Percentiles rank a stretch among this genome's conserved stretches.
Conservation (phyloP, 2,329 filamentous ascomycete genomes). For the Monilinia aucupariae region DNA sequence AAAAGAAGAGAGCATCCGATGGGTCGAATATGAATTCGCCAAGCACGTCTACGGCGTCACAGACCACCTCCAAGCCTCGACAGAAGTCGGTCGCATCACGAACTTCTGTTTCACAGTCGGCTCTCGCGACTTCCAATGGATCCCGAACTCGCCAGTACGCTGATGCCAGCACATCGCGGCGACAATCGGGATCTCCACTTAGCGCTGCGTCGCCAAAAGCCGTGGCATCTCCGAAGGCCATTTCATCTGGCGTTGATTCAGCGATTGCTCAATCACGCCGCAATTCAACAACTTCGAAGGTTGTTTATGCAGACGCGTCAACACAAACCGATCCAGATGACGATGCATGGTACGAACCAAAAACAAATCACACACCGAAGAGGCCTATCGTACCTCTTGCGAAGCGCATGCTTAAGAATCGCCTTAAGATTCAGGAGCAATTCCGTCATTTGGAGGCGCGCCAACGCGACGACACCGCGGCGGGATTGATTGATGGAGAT, state of each 20-base stretch:
- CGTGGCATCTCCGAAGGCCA: conserved; percentile 22
- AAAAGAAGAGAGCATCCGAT: conserved; percentile 59
- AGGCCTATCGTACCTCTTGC: conserved; percentile 31
- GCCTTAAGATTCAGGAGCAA: conserved; percentile 24
- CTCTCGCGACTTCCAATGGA: conserved; percentile 22
- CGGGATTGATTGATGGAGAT: conserved; percentile 17
- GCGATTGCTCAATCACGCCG: conserved; percentile 25
- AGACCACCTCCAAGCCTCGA: conserved; percentile 33
- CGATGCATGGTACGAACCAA: conserved; percentile 33
- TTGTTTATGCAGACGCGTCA: conserved; percentile 29
- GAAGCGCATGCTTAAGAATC: conserved; percentile 33
- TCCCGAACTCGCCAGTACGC: conserved; percentile 28
- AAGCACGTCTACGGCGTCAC: conserved; percentile 16
- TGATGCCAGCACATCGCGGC: conserved; percentile 33
- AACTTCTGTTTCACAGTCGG: conserved; percentile 26
- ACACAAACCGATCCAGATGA: conserved; percentile 34
- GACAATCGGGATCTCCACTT: conserved; percentile 32
- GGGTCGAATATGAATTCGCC: conserved; percentile 36
- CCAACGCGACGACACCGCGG: conserved; percentile 14
- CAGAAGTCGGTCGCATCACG: conserved; percentile 32
- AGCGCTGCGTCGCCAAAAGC: conserved; percentile 31
- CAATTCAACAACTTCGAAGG: conserved; percentile 22
- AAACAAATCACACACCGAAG: conserved; percentile 20
- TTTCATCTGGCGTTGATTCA: conserved; percentile 20
- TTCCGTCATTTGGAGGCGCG: conserved; percentile 19